Base-by-base conservation (phyloP, 169 alveolate species). In the Plasmodium ovale region DNA sequence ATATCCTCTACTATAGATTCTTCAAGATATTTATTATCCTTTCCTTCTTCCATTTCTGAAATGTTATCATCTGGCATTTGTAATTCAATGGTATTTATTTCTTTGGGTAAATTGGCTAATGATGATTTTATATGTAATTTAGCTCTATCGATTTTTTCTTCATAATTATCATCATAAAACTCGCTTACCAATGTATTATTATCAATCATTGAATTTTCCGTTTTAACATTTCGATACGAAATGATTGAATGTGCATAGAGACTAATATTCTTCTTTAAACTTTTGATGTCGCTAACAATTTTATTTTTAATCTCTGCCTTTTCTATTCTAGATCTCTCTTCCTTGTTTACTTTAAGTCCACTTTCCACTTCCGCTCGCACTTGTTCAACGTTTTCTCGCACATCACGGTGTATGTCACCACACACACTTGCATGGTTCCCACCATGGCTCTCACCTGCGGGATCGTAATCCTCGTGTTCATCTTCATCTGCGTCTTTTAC, bases 71-170 rank as follows among this genome's bases (percentile, higher is more conserved):
- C 69, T 1, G 93, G 77, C 7, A 93, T 49, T 53, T 92, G 84
- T 1, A 93, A 69, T 64, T 93, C 96, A 16, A 93, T 92, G 12
- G 87, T 74, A 35, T 91, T 87, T 49, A 87, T 91, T 44, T 94
- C 95, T 72, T 64, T 73, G 4, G 96, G 96, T 35, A 93, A 72
- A 84, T 93, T 92, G 0, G 96, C 87, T 19, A 93, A 31, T 31
- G 94, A 92, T 2, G 96, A 92, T 72, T 89, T 91, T 21, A 93
- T 94, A 71, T 87, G 94, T 42, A 93, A 47, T 58, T 91, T 93
- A 7, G 96, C 96, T 94, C 93, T 88, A 59, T 93, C 96, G 53
- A 93, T 77, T 42, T 93, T 87, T 25, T 94, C 96, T 64, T 77
- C 88, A 51, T 77, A 77, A 62, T 77, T 68, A 23, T 77, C 88